Base-by-base conservation (phyloP, 1,284 basidiomycete genomes). In the Mycosarcoma mackinlayi region DNA sequence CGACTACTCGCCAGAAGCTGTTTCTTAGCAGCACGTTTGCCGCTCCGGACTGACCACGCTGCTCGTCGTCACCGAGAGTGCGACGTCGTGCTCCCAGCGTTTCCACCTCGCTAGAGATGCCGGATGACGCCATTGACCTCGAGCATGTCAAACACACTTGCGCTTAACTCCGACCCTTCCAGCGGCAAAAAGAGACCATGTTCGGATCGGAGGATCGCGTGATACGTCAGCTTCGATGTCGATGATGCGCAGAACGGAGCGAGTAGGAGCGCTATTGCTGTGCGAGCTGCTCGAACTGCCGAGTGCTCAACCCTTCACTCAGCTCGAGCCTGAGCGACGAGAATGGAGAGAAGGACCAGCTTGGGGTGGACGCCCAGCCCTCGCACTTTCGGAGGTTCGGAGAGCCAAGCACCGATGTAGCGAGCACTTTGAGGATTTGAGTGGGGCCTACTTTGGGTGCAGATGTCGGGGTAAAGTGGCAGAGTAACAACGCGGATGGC, bases 401-500 rank as follows among this genome's bases (percentile, higher is more conserved):
- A 11, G 71, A 69, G 19, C 80, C 80, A 6, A 80, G 61, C 7
- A 82, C 81, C 13, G 72, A 48, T 9, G 75, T 57, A n/a, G n/a
- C n/a, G 21, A 84, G 73, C 13, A 83, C 79, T 18, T 62, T 58
- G 34, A 80, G 68, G 48, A 84, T 80, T 24, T 83, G 78, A 10
- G 56, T 28, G 25, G 83, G 80, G 11, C 47, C 53, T 8, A 79
- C 83, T 30, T 75, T 75, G 18, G 80, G 74, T 1, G 81, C 82
- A 10, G 59, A 52, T 1, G 23, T 3, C 0, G 66, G 74, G 1
- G 80, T 80, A 5, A 77, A 44, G 44, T 67, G 54, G 14, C 60
- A 33, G 10, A 80, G 63, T 3, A 65, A 52, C 34, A 25, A 62
- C 54, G 14, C 59, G 65, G 5, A 23, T 30, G 16, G 53, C 57